phyloP scores from a whole-genome alignment of 169 alveolate genomes.

The Plasmodium knowlesi region DNA sequence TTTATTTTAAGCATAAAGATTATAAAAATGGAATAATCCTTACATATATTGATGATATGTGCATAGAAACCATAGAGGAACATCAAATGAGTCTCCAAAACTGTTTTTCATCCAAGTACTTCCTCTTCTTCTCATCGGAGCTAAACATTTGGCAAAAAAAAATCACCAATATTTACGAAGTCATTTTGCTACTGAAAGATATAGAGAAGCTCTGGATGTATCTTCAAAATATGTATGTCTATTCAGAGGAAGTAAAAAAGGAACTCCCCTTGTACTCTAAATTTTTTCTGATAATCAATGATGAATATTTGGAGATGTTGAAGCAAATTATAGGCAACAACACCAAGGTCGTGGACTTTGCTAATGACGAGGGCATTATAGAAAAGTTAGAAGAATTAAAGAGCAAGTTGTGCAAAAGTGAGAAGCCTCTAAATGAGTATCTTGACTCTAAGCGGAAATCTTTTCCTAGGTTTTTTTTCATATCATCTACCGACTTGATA shows the following conservation, averaged over 20 bases:
- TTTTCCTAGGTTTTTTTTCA: constrained; percentile 97
- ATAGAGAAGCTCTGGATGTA: constrained; percentile 97
- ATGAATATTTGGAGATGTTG: constrained; percentile 92
- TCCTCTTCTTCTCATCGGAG: constrained; percentile 92
- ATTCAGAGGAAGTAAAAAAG: constrained; percentile 97
- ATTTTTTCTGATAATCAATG: constrained; percentile 94
- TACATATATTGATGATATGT: constrained; percentile 93
- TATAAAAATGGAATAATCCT: constrained; percentile 90
- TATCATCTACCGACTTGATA: constrained; percentile 95
- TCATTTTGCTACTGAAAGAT: constrained; percentile 92
- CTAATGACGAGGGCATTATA: constrained; percentile 88
- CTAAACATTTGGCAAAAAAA: constrained; percentile 94
- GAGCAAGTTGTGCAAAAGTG: constrained; percentile 92
- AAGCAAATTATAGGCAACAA: constrained; percentile 83
- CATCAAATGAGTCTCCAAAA: constrained; percentile 94
- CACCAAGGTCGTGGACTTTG: constrained; percentile 84
- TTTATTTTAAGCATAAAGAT: constrained; percentile 39
- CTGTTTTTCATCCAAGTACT: constrained; percentile 94
- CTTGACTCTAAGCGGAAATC: constrained; percentile 96
- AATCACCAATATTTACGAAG: constrained; percentile 94
- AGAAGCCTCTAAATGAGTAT: constrained; percentile 96
- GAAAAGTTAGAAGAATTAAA: constrained; percentile 91
- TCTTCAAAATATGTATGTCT: constrained; percentile 95
- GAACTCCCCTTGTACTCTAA: constrained; percentile 96
- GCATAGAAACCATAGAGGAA: constrained; percentile 96